Evolutionary conservation across 306 rosid genomes (phyloP), one percentile per base, ranked within the genome.

Genomic region (Hylodesmum podocarpum): DNA sequence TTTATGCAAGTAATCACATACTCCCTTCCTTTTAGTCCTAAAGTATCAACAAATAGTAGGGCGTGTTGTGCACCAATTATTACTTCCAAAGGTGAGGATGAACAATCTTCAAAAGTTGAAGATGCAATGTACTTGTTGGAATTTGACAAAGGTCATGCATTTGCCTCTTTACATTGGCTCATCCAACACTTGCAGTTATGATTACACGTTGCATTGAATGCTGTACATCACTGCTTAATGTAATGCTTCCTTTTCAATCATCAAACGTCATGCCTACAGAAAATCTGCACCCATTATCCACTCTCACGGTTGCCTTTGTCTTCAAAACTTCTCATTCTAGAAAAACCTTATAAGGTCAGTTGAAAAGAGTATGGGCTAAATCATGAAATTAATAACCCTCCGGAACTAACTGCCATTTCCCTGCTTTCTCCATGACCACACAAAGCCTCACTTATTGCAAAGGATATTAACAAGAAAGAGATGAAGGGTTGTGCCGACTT

Each of bases 391-490:
- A 37, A 37, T 47, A 47, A 44, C 16, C 25, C 44, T 43, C 19
- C 8, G 13, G 40, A 64, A 34, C 64, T n/a, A 37, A 14, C 65
- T 51, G 7, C 44, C 46, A 53, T 11, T 72, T 10, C 24, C 28
- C 75, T 43, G 41, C 41, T 72, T 64, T 40, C 31, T 19, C 83
- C 78, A 50, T 78, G 27, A 3, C 29, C 29, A 62, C 28, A 40
- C 15, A 3, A 22, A 51, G 40, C 61, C 43, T 66, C 75, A 57
- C 37, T 54, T 58, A 36, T 54, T 43, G 31, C 10, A 37, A 13
- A 34, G 31, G 16, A 34, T 19, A 50, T 50, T 61, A 47, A 21
- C 11, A 28, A 36, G 16, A 11, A 46, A 57, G 24, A 59, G 29
- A 55, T 15, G 29, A 15, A 69, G 41, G 46, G 29, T 54, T 55